phyloP scores from a whole-genome alignment of 495 filamentous ascomycete species.

The Friedmanniomyces endolithicus region DNA sequence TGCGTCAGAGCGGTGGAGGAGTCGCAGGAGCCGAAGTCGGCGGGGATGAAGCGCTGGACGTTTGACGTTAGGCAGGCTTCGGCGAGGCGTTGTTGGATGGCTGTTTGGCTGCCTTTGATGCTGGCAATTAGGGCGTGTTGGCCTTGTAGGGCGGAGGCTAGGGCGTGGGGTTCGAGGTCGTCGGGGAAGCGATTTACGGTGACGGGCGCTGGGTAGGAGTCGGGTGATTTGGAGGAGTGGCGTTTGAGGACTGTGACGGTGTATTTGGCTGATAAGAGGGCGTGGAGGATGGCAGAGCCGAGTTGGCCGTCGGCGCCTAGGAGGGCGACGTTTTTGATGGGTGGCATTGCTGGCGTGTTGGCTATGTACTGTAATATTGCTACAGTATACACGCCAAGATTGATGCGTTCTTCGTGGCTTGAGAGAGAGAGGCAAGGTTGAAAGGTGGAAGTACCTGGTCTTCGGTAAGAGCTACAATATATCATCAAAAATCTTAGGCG shows the following conservation, averaged over 20 bases:
- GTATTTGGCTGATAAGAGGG: constrained; percentile 39
- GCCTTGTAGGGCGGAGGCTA: constrained; percentile 33
- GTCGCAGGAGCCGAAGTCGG: constrained; percentile 32
- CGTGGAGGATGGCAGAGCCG: constrained; percentile 19
- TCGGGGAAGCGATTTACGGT: constrained; percentile 6
- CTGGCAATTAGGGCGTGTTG: constrained; percentile 39
- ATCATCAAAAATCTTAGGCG: too few species aligned
- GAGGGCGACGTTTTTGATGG: constrained; percentile 19
- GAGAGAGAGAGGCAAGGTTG: too few species aligned
- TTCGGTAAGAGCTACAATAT: too few species aligned
- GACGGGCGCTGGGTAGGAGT: constrained; percentile 1
- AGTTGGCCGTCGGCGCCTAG: constrained; percentile 20
- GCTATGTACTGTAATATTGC: too few species aligned
- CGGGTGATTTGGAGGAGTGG: constrained; percentile 26
- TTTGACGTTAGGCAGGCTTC: constrained; percentile 30
- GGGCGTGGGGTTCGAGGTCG: constrained; percentile 36
- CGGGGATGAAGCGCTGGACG: constrained; percentile 32
- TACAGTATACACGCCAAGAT: too few species aligned
- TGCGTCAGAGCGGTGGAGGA: constrained; percentile 24
- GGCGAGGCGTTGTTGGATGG: constrained; percentile 26
- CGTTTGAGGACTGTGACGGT: constrained; percentile 42
- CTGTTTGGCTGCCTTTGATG: constrained; percentile 22
- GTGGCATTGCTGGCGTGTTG: background rate
- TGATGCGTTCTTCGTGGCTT: background rate
- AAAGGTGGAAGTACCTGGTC: too few species aligned